Base-by-base conservation (phyloP, 148 eudicot genomes). In the Diospyros lotus region DNA sequence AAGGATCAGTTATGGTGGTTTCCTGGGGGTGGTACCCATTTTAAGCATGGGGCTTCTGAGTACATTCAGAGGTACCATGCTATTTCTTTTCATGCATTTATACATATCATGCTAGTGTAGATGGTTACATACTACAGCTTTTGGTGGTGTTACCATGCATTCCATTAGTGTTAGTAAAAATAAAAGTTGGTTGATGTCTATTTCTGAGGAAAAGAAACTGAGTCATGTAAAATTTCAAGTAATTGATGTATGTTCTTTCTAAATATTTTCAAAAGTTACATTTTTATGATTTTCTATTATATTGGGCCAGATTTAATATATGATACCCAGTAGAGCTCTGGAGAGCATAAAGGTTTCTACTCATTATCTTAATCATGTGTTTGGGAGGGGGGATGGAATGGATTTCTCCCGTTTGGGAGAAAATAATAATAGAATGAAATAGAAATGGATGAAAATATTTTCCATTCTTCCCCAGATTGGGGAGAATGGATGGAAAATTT, bases 21-120 rank as follows among this genome's bases (percentile, higher is more conserved):
- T 76, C 97, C 98, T 9, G 99, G 99, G 70, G 99, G 99, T 69
- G 99, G 98, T 76, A 96, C 99, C 65, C 98, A 96, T 88, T 96
- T 96, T 77, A 96, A 96, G 87, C 93, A 91, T 71, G 98, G 99
- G 77, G 98, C 99, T 72, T 43, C 88, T 13, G 99, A 96, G 80
- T 96, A 96, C 73, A 96, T 96, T 66, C 76, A 93, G 75, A 93
- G 99, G 99, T 93, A 80, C 42, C 5, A 42, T 50, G 11, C 51
- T 71, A 15, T 58, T 51, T 39, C 46, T 28, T 54, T 43, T 42
- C 28, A 28, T 0, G 52, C 28, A 28, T 71, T 65, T 72, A 6
- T 41, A 3, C 6, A 28, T 2, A 28, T 28, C 28, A 28, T 28
- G 28, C 28, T 28, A 18, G 2, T 60, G 41, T n/a, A 43, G 1